These are phyloP conservation scores for Pseudozyma tsukubaensis DNA, from an alignment of 1,284 basidiomycete genomes.

Conservation along the genomic window DNA sequence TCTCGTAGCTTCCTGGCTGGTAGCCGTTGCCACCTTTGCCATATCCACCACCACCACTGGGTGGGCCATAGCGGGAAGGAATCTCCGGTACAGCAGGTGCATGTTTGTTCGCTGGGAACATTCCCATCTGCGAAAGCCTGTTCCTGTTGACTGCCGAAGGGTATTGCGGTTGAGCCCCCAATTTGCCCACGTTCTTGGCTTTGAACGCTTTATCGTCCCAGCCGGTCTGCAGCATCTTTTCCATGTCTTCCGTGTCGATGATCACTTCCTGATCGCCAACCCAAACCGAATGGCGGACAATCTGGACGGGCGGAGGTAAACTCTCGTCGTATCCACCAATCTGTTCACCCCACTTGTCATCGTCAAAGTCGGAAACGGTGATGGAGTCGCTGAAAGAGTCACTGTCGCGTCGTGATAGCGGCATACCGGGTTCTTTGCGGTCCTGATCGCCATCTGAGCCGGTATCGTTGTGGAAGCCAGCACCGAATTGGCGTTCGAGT, in stretches of 20 bases:
- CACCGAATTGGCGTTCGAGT: constrained; percentile 71
- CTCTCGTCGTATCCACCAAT: constrained; percentile 69
- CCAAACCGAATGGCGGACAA: constrained; percentile 60
- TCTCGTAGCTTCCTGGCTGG: constrained; percentile 44
- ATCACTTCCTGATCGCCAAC: constrained; percentile 55
- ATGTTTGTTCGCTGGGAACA: constrained; percentile 31
- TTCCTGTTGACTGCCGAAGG: constrained; percentile 38
- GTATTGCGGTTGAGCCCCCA: constrained; percentile 28
- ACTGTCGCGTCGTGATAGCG: constrained; percentile 30
- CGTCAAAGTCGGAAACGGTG: constrained; percentile 73
- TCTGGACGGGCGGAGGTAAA: constrained; percentile 57
- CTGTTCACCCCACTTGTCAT: constrained; percentile 86
- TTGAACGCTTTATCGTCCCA: constrained; percentile 55
- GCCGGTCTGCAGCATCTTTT: constrained; percentile 60
- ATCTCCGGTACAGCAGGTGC: constrained; percentile 48
- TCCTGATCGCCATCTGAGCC: constrained; percentile 67
- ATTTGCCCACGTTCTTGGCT: constrained; percentile 18
- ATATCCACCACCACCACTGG: neutral
- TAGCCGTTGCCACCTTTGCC: constrained; percentile 8
- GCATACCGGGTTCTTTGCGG: constrained; percentile 42
- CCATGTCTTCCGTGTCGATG: constrained; percentile 59
- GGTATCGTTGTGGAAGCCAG: constrained; percentile 76
- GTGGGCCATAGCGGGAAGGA: constrained; percentile 34
- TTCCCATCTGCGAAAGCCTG: constrained; percentile 39
- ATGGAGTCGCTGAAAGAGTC: constrained; percentile 50